phyloP scores from a whole-genome alignment of 192 early-diverging fungal species.

The Oehlia diaphana region DNA sequence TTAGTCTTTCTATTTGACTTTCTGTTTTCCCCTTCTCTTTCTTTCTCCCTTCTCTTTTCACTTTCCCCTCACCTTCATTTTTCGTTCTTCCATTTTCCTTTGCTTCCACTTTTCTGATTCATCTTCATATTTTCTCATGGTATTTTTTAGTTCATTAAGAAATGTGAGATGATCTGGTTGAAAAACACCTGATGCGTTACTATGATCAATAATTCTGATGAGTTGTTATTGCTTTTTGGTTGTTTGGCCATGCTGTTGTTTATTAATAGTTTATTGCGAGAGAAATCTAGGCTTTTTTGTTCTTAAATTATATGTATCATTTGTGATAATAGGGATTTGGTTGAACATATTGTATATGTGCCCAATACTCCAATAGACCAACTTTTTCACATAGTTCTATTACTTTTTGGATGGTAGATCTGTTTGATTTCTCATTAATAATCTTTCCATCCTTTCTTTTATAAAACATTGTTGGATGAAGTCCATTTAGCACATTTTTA shows the following conservation, averaged over 20 bases:
- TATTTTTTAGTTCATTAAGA: neutral
- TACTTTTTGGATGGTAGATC: neutral
- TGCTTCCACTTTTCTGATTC: too few relatives aligned
- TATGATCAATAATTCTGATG: neutral
- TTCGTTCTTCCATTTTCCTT: too few relatives aligned
- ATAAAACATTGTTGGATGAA: constrained; percentile 3
- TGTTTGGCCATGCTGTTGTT: too few relatives aligned
- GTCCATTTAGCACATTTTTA: neutral
- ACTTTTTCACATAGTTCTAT: neutral
- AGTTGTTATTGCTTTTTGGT: neutral
- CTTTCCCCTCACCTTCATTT: too few relatives aligned
- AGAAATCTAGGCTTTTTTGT: too few relatives aligned
- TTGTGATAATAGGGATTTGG: neutral
- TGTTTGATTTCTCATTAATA: neutral
- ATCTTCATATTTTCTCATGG: neutral
- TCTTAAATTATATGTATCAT: neutral
- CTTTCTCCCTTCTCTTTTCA: too few relatives aligned
- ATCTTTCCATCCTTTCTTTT: neutral
- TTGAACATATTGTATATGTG: neutral
- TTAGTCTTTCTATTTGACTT: too few relatives aligned
- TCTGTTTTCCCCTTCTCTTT: too few relatives aligned
- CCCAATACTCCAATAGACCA: neutral
- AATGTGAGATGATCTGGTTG: neutral
- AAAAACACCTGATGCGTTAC: neutral
- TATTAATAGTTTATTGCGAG: too few relatives aligned